phyloP scores from a whole-genome alignment of 2,329 filamentous ascomycete species.

The Diaporthe helianthi region DNA sequence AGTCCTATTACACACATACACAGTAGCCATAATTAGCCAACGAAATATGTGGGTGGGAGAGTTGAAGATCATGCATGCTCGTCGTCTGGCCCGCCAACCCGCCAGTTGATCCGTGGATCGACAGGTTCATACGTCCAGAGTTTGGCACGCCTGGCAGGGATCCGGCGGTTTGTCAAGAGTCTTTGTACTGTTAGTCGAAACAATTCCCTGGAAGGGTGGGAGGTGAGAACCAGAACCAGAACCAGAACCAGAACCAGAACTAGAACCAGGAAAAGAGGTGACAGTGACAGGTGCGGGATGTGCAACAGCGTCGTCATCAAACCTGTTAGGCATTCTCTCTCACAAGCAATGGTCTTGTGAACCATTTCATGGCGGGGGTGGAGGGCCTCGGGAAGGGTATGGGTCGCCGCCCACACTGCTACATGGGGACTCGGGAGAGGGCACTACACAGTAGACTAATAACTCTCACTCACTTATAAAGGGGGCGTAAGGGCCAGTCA shows the following conservation, averaged over 20 bases:
- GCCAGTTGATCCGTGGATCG: conserved; percentile 20
- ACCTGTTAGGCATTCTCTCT: too few species aligned
- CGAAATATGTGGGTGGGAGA: conserved; percentile 2
- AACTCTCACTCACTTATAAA: background rate
- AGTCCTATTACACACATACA: too few species aligned
- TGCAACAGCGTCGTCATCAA: background rate
- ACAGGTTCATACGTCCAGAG: background rate
- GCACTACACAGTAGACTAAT: conserved; percentile 1
- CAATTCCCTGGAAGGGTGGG: background rate
- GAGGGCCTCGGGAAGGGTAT: background rate
- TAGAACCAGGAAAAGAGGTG: background rate
- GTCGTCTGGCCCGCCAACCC: conserved; percentile 11
- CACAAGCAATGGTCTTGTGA: background rate
- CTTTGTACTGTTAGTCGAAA: conserved; percentile 2
- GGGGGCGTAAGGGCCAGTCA: background rate
- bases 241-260: too few species aligned
- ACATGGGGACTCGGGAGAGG: background rate
- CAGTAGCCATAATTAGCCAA: conserved; percentile 18
- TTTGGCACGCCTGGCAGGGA: background rate
- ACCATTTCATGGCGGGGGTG: background rate
- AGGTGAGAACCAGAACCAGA: too few species aligned
- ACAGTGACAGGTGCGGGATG: conserved; percentile 17
- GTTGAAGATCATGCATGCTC: conserved; percentile 19
- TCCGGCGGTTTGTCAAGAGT: background rate
- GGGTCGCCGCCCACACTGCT: background rate